Percentiles rank a stretch among this genome's conserved stretches.
Evolutionary conservation across 805 yeast species (phyloP).

Genomic region (Teunomyces stri): DNA sequence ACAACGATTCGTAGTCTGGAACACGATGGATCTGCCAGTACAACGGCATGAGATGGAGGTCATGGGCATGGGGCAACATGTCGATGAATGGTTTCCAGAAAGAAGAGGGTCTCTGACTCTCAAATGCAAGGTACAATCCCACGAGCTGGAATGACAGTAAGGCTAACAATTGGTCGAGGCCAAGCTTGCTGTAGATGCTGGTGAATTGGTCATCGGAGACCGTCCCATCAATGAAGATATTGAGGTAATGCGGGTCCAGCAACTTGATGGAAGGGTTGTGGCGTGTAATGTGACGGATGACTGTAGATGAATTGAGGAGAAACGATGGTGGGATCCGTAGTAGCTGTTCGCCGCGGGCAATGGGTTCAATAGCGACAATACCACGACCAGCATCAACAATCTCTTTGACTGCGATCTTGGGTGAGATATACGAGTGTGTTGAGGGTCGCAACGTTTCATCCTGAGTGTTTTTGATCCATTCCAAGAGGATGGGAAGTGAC

Average conservation of each 20-base stretch:
- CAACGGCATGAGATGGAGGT: constrained; percentile 58
- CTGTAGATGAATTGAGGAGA: constrained; percentile 58
- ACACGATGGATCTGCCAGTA: constrained; percentile 49
- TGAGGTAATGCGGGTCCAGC: constrained; percentile 16
- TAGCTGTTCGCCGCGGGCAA: constrained; percentile 45
- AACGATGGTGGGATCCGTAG: constrained; percentile 57
- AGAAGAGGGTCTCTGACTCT: constrained; percentile 40
- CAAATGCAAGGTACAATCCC: constrained; percentile 48
- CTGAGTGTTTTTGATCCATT: constrained; percentile 28
- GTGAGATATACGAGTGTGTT: constrained; percentile 31
- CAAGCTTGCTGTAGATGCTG: constrained; percentile 28
- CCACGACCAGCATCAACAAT: constrained; percentile 59
- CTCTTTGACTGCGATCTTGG: constrained; percentile 41
- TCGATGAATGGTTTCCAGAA: constrained; percentile 71
- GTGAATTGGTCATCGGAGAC: constrained; percentile 22
- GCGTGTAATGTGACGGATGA: constrained; percentile 38
- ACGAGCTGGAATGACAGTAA: constrained; percentile 62
- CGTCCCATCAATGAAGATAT: constrained; percentile 23
- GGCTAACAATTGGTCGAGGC: constrained; percentile 31
- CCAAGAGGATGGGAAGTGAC: constrained; percentile 16
- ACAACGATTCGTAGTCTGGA: constrained; percentile 23
- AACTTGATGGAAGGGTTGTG: constrained; percentile 39
- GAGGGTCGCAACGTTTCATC: constrained; percentile 21
- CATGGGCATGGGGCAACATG: constrained; percentile 57
- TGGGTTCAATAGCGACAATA: constrained; percentile 40